These are phyloP conservation scores for Volvariella surrecta DNA, from an alignment of 1,284 basidiomycete species.

Conservation along the genomic window DNA sequence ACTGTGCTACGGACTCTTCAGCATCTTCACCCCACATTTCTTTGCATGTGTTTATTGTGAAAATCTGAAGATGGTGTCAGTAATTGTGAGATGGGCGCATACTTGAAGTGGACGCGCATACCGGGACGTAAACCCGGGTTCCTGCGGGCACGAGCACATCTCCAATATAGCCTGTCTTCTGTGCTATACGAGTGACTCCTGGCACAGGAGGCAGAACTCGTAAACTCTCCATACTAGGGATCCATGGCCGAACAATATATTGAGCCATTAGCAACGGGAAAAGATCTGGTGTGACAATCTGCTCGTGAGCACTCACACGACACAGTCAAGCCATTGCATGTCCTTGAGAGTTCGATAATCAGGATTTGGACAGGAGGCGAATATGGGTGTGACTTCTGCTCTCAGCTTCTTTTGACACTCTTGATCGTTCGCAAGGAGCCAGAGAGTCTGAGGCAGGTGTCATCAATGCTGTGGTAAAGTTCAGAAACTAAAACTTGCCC, in stretches of 20 bases:
- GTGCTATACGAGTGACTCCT: slow-evolving; percentile 34
- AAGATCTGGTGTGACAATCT: too few relatives aligned
- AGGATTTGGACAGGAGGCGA: slow-evolving; percentile 26
- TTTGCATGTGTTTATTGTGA: slow-evolving; percentile 38
- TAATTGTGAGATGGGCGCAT: neutral
- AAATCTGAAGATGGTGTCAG: slow-evolving; percentile 29
- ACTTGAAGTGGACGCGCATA: slow-evolving; percentile 15
- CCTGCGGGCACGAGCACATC: slow-evolving; percentile 38
- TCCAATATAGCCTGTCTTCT: slow-evolving; percentile 33
- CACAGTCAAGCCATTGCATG: slow-evolving; percentile 35
- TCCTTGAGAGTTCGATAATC: slow-evolving; percentile 39
- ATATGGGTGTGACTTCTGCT: slow-evolving; percentile 29
- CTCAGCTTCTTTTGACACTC: slow-evolving; percentile 31
- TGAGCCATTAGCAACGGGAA: neutral
- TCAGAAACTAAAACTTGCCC: slow-evolving; percentile 21
- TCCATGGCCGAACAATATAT: slow-evolving; percentile 3
- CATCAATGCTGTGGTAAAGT: neutral
- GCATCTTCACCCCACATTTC: slow-evolving; percentile 38
- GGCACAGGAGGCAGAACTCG: slow-evolving; percentile 38
- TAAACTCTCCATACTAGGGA: slow-evolving; percentile 24
- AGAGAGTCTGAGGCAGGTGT: slow-evolving; percentile 14
- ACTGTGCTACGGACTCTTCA: slow-evolving; percentile 24
- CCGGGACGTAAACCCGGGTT: slow-evolving; percentile 37
- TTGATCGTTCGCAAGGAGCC: slow-evolving; percentile 21
- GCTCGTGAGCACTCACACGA: slow-evolving; percentile 29